A percentile compares a stretch with the other conserved stretches of the same genome.
Evolutionary conservation across 1,284 basidiomycete species (phyloP).

Genomic region (Coniferiporia weirii): DNA sequence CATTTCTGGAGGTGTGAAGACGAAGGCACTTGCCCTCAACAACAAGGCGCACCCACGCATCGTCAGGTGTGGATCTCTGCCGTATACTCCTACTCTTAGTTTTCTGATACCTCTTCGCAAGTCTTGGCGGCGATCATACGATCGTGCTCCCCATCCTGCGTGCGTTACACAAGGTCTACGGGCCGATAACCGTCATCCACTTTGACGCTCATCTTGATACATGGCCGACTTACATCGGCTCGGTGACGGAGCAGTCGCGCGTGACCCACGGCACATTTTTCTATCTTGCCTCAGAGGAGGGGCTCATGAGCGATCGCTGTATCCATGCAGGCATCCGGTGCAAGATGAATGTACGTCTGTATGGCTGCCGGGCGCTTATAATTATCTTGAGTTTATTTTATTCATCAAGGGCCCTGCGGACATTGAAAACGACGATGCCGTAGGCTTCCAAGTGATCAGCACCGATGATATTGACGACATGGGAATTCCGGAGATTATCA

Average conservation of each 20-base stretch:
- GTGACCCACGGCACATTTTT: slow-evolving; percentile 79
- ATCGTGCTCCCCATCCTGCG: slow-evolving; percentile 75
- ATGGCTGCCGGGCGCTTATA: background rate
- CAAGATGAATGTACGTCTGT: slow-evolving; percentile 50
- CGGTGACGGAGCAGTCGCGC: slow-evolving; percentile 51
- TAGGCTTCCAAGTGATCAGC: slow-evolving; percentile 67
- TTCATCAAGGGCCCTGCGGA: slow-evolving; percentile 47
- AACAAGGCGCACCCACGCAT: slow-evolving; percentile 60
- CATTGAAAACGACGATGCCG: slow-evolving; percentile 53
- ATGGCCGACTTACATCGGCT: slow-evolving; percentile 54
- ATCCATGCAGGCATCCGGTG: slow-evolving; percentile 79
- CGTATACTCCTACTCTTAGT: background rate
- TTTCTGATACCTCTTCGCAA: slow-evolving; percentile 25
- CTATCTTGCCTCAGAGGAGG: slow-evolving; percentile 65
- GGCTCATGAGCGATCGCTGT: slow-evolving; percentile 64
- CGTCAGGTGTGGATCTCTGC: slow-evolving; percentile 41
- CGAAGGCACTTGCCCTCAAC: slow-evolving; percentile 42
- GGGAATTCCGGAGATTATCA: slow-evolving; percentile 57
- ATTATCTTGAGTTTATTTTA: background rate
- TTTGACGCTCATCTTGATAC: slow-evolving; percentile 76
- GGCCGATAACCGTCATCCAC: slow-evolving; percentile 74
- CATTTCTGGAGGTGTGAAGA: slow-evolving; percentile 24
- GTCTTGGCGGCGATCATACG: slow-evolving; percentile 76
- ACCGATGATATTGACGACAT: slow-evolving; percentile 72
- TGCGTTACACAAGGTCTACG: slow-evolving; percentile 65